Evolutionary conservation across 2,329 filamentous ascomycete species (phyloP).

Genomic region (Pseudocercospora macadamiae): DNA sequence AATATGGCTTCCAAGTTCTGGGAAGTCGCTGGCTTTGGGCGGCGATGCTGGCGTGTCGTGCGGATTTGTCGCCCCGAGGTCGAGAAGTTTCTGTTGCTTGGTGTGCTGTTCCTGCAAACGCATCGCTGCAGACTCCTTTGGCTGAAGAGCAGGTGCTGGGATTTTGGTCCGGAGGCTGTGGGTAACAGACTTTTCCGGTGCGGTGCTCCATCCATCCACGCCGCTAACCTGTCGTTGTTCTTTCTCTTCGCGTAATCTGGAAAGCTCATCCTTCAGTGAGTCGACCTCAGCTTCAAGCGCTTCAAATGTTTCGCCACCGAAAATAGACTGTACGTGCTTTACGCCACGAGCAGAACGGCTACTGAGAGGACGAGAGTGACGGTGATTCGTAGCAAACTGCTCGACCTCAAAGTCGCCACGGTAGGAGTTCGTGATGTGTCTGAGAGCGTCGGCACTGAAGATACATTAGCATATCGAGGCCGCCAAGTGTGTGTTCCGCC

Average conservation of each 20-base stretch:
- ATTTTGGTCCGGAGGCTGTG: constrained; percentile 1
- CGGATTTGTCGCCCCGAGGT: background rate
- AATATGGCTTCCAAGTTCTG: constrained; percentile 9
- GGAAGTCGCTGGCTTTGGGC: constrained; percentile 27
- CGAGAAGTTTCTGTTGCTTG: background rate
- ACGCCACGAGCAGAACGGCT: constrained; percentile 5
- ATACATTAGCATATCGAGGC: constrained; percentile 12
- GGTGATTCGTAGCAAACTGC: constrained; percentile 18
- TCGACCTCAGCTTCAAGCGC: constrained; percentile 30
- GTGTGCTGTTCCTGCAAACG: constrained; percentile 26
- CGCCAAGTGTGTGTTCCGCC: background rate
- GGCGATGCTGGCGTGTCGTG: constrained; percentile 8
- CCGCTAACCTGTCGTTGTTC: constrained; percentile 1
- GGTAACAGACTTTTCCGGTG: constrained; percentile 4
- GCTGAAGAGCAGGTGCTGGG: background rate
- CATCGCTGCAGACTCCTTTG: constrained; percentile 18
- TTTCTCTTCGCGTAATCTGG: constrained; percentile 11
- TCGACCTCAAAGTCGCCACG: constrained; percentile 18
- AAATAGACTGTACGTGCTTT: constrained; percentile 6
- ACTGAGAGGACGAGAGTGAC: constrained; percentile 5
- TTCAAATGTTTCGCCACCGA: constrained; percentile 21
- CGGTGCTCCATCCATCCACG: background rate
- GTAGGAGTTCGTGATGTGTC: constrained; percentile 25
- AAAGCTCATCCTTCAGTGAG: constrained; percentile 25
- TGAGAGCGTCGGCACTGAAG: constrained; percentile 25